These are phyloP conservation scores for Curvularia eragrostidis DNA, from an alignment of 2,329 filamentous ascomycete genomes.

Conservation along the genomic window DNA sequence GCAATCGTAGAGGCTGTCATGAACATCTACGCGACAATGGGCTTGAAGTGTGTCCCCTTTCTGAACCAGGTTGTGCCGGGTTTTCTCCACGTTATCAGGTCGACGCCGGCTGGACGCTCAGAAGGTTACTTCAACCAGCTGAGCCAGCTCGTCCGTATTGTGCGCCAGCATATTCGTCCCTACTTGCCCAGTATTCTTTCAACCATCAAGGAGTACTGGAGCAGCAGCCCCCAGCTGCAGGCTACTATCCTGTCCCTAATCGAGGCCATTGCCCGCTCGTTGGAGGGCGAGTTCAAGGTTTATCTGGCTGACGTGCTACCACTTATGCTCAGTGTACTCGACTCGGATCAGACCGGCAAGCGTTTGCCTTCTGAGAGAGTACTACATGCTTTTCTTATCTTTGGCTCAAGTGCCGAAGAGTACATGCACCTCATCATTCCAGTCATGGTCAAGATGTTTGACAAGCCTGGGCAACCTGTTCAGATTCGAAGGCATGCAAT, in stretches of 20 bases:
- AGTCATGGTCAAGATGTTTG: slow-evolving; percentile 91
- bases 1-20: slow-evolving; percentile 97
- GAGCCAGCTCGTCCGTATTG: slow-evolving; percentile 89
- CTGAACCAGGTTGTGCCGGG: slow-evolving; percentile 92
- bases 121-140: slow-evolving; percentile 99
- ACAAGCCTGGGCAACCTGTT: slow-evolving; percentile 81
- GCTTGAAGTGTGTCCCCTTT: slow-evolving; percentile 94
- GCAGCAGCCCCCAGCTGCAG: slow-evolving; percentile 78
- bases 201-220: slow-evolving; percentile 90
- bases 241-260: slow-evolving; percentile 90
- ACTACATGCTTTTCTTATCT: slow-evolving; percentile 92
- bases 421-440: slow-evolving; percentile 99
- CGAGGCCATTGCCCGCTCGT: slow-evolving; percentile 88
- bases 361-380: slow-evolving; percentile 87
- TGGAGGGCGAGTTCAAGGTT: slow-evolving; percentile 98
- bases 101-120: slow-evolving; percentile 76
- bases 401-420: slow-evolving; percentile 93
- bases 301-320: slow-evolving; percentile 89
- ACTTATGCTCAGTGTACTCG: slow-evolving; percentile 91
- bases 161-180: slow-evolving; percentile 93
- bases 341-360: slow-evolving; percentile 79
- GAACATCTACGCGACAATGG: slow-evolving; percentile 96
- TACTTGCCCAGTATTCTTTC: slow-evolving; percentile 87
- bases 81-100: slow-evolving; percentile 87
- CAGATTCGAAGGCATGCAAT: slow-evolving; percentile 87